Conservation (phyloP, 495 filamentous ascomycete genomes). For the Xylaria intraflava region DNA sequence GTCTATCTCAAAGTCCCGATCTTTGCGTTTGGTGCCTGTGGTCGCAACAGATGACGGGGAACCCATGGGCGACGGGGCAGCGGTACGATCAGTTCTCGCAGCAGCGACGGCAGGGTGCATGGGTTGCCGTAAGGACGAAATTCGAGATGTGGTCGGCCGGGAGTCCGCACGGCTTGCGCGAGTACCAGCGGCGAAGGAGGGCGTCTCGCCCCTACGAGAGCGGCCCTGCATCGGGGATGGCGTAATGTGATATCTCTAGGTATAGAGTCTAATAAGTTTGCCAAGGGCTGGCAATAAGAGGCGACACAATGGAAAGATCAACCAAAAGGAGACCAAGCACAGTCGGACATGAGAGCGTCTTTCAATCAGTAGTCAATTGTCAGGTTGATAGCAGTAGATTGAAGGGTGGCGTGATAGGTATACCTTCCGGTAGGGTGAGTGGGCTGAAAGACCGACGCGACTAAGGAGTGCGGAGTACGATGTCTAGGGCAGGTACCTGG, state of each 20-base stretch:
- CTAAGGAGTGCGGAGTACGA: too few species aligned
- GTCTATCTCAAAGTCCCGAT: constrained; percentile 71
- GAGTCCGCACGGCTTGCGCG: constrained; percentile 23
- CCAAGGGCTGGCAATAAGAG: neutral
- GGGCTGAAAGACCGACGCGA: too few species aligned
- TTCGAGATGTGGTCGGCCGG: constrained; percentile 24
- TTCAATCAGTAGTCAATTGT: neutral
- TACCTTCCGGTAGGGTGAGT: too few species aligned
- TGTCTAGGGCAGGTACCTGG: too few species aligned
- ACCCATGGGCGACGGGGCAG: constrained; percentile 59
- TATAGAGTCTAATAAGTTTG: neutral
- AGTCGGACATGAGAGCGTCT: neutral
- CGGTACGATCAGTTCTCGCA: constrained; percentile 33
- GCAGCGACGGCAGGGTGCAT: constrained; percentile 16
- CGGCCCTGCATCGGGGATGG: constrained; percentile 21
- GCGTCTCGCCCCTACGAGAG: constrained; percentile 26
- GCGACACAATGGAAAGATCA: neutral
- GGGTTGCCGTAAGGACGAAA: constrained; percentile 20
- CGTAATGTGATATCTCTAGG: neutral
- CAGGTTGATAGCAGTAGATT: neutral
- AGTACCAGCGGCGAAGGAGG: constrained; percentile 17
- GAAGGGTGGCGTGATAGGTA: neutral
- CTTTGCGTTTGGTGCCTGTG: constrained; percentile 63
- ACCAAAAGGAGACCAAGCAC: neutral
- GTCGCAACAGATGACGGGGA: constrained; percentile 52